Evolutionary conservation across 345 rosid species (phyloP), one percentile per base, ranked within the genome.

Genomic region (Boechera retrofracta): DNA sequence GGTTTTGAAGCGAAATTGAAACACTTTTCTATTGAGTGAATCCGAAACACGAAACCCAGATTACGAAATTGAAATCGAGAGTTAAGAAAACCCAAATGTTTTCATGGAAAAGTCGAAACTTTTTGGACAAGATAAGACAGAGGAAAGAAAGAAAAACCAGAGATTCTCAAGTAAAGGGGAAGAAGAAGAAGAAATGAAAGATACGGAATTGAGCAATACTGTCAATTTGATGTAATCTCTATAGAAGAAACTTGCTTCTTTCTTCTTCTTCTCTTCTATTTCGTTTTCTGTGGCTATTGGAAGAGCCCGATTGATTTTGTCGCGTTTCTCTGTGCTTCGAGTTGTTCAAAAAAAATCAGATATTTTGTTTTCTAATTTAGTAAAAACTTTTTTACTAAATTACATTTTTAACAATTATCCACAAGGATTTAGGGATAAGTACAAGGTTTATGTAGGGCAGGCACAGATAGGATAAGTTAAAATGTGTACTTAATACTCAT

Each of bases 211-310:
- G 76, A 74, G 41, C n/a, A 21, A 77, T 31, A 59, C 41, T 70
- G 69, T 77, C 80, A 77, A 48, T n/a, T 65, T 79, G 65, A 12
- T 78, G 48, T 49, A 21, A 49, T 62, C 35, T 32, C 21, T 24
- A 2, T 7, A 16, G 63, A 42, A 54, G 64, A 67, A 47, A 16
- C 64, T 32, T 61, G 38, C 18, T 29, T 76, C 56, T 75, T 24
- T 75, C 52, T 68, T 61, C 49, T 69, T 60, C 32, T 38, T 33
- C 45, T 67, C 0, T 48, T 60, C 48, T 69, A 28, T 73, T 35
- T 35, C 48, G 57, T 60, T 52, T 77, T 71, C 36, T 78, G 77
- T 78, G 81, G 81, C 69, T 77, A 62, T 24, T 5, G 64, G 70
- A 54, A 62, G 64, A 61, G 38, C 28, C 61, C 6, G 56, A 53